Evolutionary conservation across 192 early-diverging fungal genomes (phyloP), one percentile per base, ranked within the genome.

Genomic region (Umbelopsis sp.): DNA sequence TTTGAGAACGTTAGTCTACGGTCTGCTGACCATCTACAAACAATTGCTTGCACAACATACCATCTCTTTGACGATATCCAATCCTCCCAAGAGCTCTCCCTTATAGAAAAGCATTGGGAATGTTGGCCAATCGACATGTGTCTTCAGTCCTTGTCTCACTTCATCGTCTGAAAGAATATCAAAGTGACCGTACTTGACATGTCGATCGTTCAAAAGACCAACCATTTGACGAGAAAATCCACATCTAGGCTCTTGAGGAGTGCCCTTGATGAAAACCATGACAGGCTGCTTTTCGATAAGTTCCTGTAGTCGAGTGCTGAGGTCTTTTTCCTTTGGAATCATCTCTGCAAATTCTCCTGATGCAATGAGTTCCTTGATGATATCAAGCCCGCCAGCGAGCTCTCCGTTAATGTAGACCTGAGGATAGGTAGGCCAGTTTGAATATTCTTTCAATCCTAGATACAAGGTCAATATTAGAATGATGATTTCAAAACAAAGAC

Each of bases 211-310:
- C 66, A 99, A 82, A 51, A 98, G 67, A 21, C 84, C 85, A 23
- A 98, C 80, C 68, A 93, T 71, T 80, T 93, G 88, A 79, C 90
- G 89, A 66, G 91, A 93, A 73, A 98, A 98, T 11, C 95, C 95
- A 78, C 97, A 98, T 15, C 92, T 86, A n/a, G 97, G 97, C 75
- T 90, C 87, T 18, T 86, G 81, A 12, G 97, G 94, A 15, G 93
- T 95, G 30, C 97, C 97, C 79, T 98, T 98, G 70, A 98, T 96
- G 78, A 97, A 97, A n/a, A 95, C 80, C 95, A 98, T 96, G 18
- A 98, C 87, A 15, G 89, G 84, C 2, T 89, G 82, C 48, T 88
- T 86, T 69, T 85, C 76, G 44, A 90, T 85, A 11, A 92, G 79
- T 33, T 88, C 88, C 61, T 91, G 85, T 35, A 93, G 84, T 20